Evolutionary conservation across 1,139 yeast genomes (phyloP).

Genomic region (Lodderomyces jiufengensis): DNA sequence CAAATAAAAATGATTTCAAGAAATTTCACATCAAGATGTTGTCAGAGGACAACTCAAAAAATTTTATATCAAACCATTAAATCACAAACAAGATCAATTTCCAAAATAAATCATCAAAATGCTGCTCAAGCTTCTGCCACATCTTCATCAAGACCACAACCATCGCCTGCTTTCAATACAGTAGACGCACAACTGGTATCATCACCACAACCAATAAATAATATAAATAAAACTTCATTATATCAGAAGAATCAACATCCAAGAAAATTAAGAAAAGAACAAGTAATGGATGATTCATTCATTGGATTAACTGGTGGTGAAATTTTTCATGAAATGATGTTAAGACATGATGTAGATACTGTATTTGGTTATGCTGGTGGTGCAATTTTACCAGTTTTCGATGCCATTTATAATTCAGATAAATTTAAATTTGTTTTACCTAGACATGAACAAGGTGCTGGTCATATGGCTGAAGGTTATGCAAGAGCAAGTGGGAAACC

Average conservation of each 20-base stretch:
- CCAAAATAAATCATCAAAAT: slow-evolving; percentile 30
- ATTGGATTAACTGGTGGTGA: slow-evolving; percentile 97
- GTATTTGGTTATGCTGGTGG: slow-evolving; percentile 97
- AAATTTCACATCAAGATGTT: slow-evolving; percentile 9
- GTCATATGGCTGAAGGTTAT: slow-evolving; percentile 99
- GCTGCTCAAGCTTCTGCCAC: slow-evolving; percentile 33
- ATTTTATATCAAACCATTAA: slow-evolving; percentile 8
- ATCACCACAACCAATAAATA: slow-evolving; percentile 6
- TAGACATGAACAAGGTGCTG: slow-evolving; percentile 98
- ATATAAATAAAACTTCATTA: slow-evolving; percentile 5
- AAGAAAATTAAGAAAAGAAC: slow-evolving; percentile 9
- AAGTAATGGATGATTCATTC: slow-evolving; percentile 72
- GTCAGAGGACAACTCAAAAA: slow-evolving; percentile 6
- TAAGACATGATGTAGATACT: slow-evolving; percentile 91
- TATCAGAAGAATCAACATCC: slow-evolving; percentile 7
- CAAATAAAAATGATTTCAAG: slow-evolving; percentile 16
- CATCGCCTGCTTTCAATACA: slow-evolving; percentile 39
- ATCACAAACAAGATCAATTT: slow-evolving; percentile 24
- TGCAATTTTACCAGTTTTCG: slow-evolving; percentile 95
- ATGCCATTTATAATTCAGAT: slow-evolving; percentile 90
- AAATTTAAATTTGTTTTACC: slow-evolving; percentile 89
- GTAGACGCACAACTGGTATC: slow-evolving; percentile 15
- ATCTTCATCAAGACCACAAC: slow-evolving; percentile 30
- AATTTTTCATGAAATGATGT: slow-evolving; percentile 98
- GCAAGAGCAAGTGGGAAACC: slow-evolving; percentile 95